Evolutionary conservation across 116 monocot species (phyloP).

Genomic region (Posidonia oceanica): DNA sequence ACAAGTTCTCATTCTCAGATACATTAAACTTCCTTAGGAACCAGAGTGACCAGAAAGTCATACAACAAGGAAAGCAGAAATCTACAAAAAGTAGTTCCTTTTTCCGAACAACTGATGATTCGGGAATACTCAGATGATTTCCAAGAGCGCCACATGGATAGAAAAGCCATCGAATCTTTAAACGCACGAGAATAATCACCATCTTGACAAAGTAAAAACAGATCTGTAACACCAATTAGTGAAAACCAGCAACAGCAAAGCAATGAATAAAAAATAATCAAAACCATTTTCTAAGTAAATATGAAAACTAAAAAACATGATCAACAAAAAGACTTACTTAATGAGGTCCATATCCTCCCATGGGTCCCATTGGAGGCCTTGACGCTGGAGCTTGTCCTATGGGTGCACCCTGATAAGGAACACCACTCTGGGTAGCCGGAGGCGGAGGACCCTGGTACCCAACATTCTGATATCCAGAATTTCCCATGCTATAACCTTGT

Average conservation of each 20-base stretch:
- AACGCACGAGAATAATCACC: conserved; percentile 50
- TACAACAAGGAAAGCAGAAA: conserved; percentile 4
- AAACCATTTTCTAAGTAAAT: background rate
- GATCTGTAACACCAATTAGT: conserved; percentile 35
- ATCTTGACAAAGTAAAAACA: conserved; percentile 49
- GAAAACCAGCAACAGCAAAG: background rate
- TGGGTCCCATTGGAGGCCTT: conserved; percentile 44
- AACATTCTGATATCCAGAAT: conserved; percentile 37
- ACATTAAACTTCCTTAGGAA: conserved; percentile 2
- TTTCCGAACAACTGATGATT: conserved; percentile 28
- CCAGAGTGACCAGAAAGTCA: conserved; percentile 6
- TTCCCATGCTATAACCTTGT: conserved; percentile 33
- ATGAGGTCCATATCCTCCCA: conserved; percentile 62
- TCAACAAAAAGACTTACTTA: conserved; percentile 47
- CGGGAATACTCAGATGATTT: conserved; percentile 25
- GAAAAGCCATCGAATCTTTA: conserved; percentile 57
- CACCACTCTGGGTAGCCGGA: conserved; percentile 26
- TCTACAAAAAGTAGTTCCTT: conserved; percentile 14
- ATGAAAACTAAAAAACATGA: background rate
- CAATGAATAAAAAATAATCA: conserved; percentile 5
- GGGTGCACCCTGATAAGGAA: conserved; percentile 40
- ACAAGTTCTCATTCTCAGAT: background rate
- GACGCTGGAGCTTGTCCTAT: conserved; percentile 23
- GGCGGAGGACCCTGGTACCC: conserved; percentile 34
- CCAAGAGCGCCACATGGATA: conserved; percentile 35